Evolutionary conservation across 768 basidiomycete genomes (phyloP).

Genomic region (Calocera viscosa): DNA sequence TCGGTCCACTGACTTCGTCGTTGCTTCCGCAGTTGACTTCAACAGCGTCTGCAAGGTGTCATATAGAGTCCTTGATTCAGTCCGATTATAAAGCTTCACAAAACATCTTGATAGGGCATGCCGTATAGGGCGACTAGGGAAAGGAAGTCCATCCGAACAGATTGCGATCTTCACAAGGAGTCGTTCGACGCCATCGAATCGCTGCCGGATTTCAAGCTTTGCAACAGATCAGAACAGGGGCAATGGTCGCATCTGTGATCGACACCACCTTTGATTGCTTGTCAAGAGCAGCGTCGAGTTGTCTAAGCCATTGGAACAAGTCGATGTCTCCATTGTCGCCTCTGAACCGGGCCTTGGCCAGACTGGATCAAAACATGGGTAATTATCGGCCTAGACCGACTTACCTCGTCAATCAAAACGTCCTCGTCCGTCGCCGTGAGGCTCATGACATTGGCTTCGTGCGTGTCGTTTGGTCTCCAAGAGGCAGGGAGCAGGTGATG

Average conservation of each 20-base stretch:
- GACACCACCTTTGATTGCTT: neutral
- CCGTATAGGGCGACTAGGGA: constrained; percentile 60
- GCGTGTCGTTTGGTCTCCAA: no score
- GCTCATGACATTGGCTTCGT: no score
- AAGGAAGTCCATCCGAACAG: neutral
- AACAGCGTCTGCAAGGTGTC: constrained; percentile 73
- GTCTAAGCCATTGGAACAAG: constrained; percentile 66
- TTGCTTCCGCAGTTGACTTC: constrained; percentile 51
- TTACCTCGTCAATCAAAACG: neutral
- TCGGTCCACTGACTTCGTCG: constrained; percentile 47
- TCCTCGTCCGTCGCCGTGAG: neutral
- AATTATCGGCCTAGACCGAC: neutral
- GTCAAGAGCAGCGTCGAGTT: neutral
- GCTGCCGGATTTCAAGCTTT: neutral
- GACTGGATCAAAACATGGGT: neutral
- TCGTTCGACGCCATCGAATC: neutral
- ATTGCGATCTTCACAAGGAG: neutral
- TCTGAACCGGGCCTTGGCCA: neutral
- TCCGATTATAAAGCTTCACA: constrained; percentile 55
- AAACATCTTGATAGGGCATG: constrained; percentile 70
- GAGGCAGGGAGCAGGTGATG: no score
- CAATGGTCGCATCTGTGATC: neutral
- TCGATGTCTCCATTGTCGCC: constrained; percentile 73
- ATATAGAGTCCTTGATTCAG: constrained; percentile 74
- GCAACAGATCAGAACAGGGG: neutral